phyloP scores from a whole-genome alignment of 306 rosid genomes.

The Gynostemma pentaphyllum region DNA sequence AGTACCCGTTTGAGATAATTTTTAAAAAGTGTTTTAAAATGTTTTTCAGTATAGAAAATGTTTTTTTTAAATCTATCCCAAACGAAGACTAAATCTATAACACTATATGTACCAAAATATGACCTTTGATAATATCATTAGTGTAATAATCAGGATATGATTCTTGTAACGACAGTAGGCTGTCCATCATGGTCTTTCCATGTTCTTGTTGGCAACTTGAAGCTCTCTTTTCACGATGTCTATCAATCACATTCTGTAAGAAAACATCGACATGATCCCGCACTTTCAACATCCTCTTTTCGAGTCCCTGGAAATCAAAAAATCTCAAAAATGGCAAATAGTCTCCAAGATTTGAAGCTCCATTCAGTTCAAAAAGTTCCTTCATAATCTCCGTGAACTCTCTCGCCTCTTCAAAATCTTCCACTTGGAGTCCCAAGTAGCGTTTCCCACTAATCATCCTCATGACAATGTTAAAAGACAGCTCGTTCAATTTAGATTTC shows the following conservation, averaged over 20 bases:
- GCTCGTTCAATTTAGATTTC: constrained; percentile 19
- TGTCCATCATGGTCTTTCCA: constrained; percentile 12
- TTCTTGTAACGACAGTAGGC: constrained; percentile 18
- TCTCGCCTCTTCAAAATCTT: constrained; percentile 26
- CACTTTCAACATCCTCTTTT: constrained; percentile 18
- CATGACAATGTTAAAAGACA: constrained; percentile 16
- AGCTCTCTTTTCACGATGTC: not conserved
- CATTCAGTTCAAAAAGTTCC: constrained; percentile 11
- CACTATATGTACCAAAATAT: constrained; percentile 13
- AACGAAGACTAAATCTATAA: not conserved
- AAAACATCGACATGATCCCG: constrained; percentile 16
- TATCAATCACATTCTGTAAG: constrained; percentile 19
- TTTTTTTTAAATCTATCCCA: too few relatives aligned
- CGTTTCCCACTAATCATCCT: constrained; percentile 61
- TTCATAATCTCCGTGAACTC: constrained; percentile 24
- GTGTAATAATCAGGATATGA: constrained; percentile 18
- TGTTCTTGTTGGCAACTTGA: not conserved
- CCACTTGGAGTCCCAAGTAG: constrained; percentile 26
- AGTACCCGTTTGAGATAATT: too few relatives aligned
- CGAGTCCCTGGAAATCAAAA: constrained; percentile 20
- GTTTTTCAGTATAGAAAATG: too few relatives aligned
- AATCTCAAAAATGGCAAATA: constrained; percentile 26
- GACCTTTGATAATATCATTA: constrained; percentile 20
- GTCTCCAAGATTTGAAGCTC: constrained; percentile 21
- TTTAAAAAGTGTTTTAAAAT: too few relatives aligned